Evolutionary conservation across 2,329 filamentous ascomycete species (phyloP).

Genomic region (Acephala macrosclerotiorum): DNA sequence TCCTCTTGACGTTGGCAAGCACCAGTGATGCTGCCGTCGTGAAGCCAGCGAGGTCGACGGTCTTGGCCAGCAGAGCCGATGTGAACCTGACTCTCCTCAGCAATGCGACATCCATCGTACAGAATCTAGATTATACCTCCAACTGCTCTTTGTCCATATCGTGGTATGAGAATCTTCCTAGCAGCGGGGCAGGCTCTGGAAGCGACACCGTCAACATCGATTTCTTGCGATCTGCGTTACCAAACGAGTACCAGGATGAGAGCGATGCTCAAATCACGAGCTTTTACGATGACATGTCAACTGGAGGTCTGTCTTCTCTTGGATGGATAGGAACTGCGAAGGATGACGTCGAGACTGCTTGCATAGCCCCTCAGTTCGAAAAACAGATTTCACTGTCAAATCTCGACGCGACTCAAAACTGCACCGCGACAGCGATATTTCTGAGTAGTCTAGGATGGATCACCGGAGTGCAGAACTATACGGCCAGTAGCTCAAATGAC

Average conservation of each 20-base stretch:
- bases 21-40: slow-evolving; percentile 12
- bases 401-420: slow-evolving; percentile 23
- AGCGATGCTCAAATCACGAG: slow-evolving; percentile 16
- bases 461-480: slow-evolving; percentile 20
- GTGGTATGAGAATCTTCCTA: slow-evolving; percentile 23
- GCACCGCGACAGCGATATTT: slow-evolving; percentile 23
- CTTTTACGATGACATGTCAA: slow-evolving; percentile 25
- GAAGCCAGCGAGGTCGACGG: too few relatives aligned
- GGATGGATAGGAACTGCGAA: slow-evolving; percentile 23
- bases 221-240: slow-evolving; percentile 19
- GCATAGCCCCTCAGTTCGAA: slow-evolving; percentile 24
- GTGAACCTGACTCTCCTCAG: slow-evolving; percentile 15
- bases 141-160: slow-evolving; percentile 23
- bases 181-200: slow-evolving; percentile 20
- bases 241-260: slow-evolving; percentile 17
- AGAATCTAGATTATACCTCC: slow-evolving; percentile 18
- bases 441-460: slow-evolving; percentile 24
- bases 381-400: slow-evolving; percentile 20
- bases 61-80: slow-evolving; percentile 15
- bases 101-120: slow-evolving; percentile 18
- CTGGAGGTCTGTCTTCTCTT: slow-evolving; percentile 13
- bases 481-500: slow-evolving; percentile 16
- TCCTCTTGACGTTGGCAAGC: slow-evolving; percentile 6
- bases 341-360: slow-evolving; percentile 22
- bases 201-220: slow-evolving; percentile 21